Conservation (phyloP, 1,284 basidiomycete genomes). For the Bjerkandera adusta region DNA sequence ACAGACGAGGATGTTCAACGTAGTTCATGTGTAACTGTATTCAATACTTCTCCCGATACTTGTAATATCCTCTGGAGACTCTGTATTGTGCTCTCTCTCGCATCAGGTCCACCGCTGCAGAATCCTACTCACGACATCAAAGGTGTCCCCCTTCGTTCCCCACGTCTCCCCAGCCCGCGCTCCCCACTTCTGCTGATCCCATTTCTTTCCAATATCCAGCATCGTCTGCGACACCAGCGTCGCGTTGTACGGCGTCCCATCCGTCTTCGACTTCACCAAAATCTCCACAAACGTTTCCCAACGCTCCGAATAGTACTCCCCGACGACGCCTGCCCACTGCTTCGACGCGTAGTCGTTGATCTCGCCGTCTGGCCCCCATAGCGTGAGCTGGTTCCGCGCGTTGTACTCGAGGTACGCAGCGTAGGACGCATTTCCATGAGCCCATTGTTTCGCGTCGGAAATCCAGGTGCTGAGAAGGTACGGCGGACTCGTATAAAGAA, state of each 20-base stretch:
- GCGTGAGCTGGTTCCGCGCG: constrained; percentile 43
- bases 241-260: constrained; percentile 30
- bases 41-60: too few species aligned
- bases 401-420: constrained; percentile 37
- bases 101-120: constrained; percentile 24
- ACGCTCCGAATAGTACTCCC: constrained; percentile 34
- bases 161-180: constrained; percentile 21
- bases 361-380: constrained; percentile 45
- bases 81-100: too few species aligned
- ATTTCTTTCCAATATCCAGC: constrained; percentile 33
- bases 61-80: too few species aligned
- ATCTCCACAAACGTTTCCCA: constrained; percentile 39
- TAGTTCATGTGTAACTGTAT: too few species aligned
- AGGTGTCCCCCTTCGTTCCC: constrained; percentile 26
- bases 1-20: too few species aligned
- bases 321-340: constrained; percentile 42
- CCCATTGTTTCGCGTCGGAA: constrained; percentile 32
- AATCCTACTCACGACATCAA: constrained; percentile 24
- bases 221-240: constrained; percentile 24
- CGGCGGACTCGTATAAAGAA: constrained; percentile 34
- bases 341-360: constrained; percentile 45
- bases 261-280: constrained; percentile 28
- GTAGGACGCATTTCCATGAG: constrained; percentile 30
- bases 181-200: constrained; percentile 30
- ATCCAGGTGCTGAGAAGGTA: constrained; percentile 40